A percentile compares a stretch with the other conserved stretches of the same genome.
These are phyloP conservation scores for Globisporangium nodosum DNA, from an alignment of 352 stramenopile species.

Conservation along the genomic window DNA sequence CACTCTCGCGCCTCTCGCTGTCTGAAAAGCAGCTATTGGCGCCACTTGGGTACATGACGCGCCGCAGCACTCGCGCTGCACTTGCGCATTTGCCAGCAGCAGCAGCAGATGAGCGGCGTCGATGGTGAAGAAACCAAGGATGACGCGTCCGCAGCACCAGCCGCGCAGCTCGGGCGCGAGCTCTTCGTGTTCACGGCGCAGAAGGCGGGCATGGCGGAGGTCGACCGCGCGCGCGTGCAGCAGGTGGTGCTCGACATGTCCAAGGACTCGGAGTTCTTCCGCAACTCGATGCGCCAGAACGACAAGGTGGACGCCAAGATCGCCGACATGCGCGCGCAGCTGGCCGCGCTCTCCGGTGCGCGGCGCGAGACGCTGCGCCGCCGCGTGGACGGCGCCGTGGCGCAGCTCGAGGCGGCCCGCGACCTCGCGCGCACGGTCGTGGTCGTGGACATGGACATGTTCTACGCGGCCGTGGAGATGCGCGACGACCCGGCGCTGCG, in stretches of 20 bases:
- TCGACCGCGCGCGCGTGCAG: slow-evolving; percentile 89
- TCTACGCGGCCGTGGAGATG: slow-evolving; percentile 96
- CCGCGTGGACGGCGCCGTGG: slow-evolving; percentile 38
- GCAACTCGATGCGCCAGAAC: slow-evolving; percentile 88
- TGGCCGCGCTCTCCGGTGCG: slow-evolving; percentile 44
- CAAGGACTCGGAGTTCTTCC: slow-evolving; percentile 91
- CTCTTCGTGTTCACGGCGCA: slow-evolving; percentile 83
- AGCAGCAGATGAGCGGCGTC: neutral
- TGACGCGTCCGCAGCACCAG: neutral
- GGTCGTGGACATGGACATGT: slow-evolving; percentile 97
- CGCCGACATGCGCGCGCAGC: slow-evolving; percentile 51
- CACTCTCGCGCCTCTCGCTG: neutral
- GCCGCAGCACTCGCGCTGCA: neutral
- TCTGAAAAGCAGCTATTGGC: neutral
- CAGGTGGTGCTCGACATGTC: slow-evolving; percentile 93
- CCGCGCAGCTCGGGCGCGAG: slow-evolving; percentile 13
- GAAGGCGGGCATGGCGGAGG: slow-evolving; percentile 86
- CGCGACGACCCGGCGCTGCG: slow-evolving; percentile 85
- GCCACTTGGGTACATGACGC: neutral
- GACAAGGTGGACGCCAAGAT: slow-evolving; percentile 85
- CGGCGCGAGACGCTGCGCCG: slow-evolving; percentile 24
- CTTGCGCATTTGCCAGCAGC: neutral
- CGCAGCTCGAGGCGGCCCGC: slow-evolving; percentile 46
- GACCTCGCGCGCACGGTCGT: slow-evolving; percentile 73
- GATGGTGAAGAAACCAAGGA: neutral